These are phyloP conservation scores for Verbena officinalis DNA, from an alignment of 257 asterid genomes.

Conservation along the genomic window DNA sequence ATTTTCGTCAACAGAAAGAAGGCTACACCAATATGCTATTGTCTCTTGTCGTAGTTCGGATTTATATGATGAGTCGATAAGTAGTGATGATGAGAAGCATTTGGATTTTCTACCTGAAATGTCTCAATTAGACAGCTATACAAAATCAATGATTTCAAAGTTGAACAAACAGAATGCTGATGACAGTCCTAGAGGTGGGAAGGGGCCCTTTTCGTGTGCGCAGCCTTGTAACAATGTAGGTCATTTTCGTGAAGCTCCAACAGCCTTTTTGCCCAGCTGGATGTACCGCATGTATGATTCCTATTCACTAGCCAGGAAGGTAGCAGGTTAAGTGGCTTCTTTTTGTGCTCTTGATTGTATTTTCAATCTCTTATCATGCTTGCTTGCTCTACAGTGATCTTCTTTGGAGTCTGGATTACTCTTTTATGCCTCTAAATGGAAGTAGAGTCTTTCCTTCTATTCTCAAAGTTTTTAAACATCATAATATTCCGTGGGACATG, in stretches of 20 bases:
- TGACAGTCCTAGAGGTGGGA: conserved; percentile 32
- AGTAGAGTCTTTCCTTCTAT: conserved; percentile 10
- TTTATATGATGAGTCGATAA: conserved; percentile 50
- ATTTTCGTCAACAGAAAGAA: conserved; percentile 75
- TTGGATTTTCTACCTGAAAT: conserved; percentile 35
- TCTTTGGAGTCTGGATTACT: background rate
- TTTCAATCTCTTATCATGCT: background rate
- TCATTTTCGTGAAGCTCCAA: conserved; percentile 64
- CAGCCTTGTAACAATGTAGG: conserved; percentile 41
- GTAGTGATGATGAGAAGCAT: conserved; percentile 77
- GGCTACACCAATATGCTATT: conserved; percentile 76
- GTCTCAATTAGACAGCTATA: conserved; percentile 45
- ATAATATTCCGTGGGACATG: background rate
- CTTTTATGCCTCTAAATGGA: background rate
- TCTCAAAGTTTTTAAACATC: conserved; percentile 11
- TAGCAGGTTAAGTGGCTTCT: conserved; percentile 66
- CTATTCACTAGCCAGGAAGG: conserved; percentile 78
- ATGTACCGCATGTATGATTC: conserved; percentile 91
- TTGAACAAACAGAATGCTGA: conserved; percentile 41
- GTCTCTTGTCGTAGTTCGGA: conserved; percentile 47
- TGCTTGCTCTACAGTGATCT: conserved; percentile 1
- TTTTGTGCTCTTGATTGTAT: conserved; percentile 8
- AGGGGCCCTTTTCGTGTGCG: conserved; percentile 34
- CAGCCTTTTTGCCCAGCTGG: conserved; percentile 96
- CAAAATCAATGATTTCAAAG: conserved; percentile 37